These are phyloP conservation scores for Boletellus emodensis DNA, from an alignment of 768 basidiomycete species.

Conservation along the genomic window DNA sequence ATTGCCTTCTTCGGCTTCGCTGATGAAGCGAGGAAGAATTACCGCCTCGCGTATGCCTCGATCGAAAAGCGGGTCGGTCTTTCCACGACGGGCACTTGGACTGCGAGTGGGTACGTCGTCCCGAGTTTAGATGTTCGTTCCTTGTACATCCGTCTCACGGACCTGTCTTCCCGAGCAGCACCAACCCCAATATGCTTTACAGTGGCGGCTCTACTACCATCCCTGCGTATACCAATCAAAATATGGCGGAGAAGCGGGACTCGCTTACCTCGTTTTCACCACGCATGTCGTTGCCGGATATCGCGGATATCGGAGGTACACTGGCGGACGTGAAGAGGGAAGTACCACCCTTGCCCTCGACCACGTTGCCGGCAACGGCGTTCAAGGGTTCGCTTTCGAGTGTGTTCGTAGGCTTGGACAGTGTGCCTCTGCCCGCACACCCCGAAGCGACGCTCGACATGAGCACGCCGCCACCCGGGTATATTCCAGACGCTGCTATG, in stretches of 20 bases:
- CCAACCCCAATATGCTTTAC: slow-evolving; percentile 14
- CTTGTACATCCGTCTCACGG: slow-evolving; percentile 1
- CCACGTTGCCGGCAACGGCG: slow-evolving; percentile 17
- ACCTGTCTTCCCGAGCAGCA: slow-evolving; percentile 7
- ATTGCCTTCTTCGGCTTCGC: slow-evolving; percentile 70
- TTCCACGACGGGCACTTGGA: slow-evolving; percentile 24
- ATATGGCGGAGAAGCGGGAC: slow-evolving; percentile 44
- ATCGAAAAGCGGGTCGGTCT: slow-evolving; percentile 36
- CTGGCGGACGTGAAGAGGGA: slow-evolving; percentile 25
- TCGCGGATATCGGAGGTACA: slow-evolving; percentile 37
- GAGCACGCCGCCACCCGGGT: slow-evolving; percentile 18
- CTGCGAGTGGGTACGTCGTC: slow-evolving; percentile 25
- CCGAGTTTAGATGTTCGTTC: not conserved
- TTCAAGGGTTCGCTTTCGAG: slow-evolving; percentile 27
- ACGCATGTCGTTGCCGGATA: slow-evolving; percentile 40
- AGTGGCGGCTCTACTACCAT: slow-evolving; percentile 18
- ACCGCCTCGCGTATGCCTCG: slow-evolving; percentile 38
- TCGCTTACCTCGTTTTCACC: slow-evolving; percentile 46
- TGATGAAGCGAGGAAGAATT: slow-evolving; percentile 60
- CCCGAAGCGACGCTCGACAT: slow-evolving; percentile 18
- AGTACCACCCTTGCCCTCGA: slow-evolving; percentile 16
- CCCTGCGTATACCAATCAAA: slow-evolving; percentile 46
- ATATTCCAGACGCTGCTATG: slow-evolving; percentile 8
- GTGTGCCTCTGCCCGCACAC: slow-evolving; percentile 12
- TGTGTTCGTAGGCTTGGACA: slow-evolving; percentile 15